Conservation (phyloP, 345 rosid species). For the Acer yangbiense region DNA sequence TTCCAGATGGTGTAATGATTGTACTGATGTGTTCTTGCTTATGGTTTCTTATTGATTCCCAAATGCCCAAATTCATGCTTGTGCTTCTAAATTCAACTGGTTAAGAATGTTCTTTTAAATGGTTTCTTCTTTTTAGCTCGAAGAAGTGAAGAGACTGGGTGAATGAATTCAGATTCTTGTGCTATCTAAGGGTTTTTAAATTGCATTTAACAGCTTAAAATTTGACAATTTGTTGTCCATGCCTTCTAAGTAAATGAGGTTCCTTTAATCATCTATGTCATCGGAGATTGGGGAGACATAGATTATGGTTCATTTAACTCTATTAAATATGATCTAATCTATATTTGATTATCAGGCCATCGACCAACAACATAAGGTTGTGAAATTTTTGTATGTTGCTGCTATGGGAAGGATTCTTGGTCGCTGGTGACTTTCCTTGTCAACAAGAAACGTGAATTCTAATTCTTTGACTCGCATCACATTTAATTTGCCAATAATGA, state of each 20-base stretch:
- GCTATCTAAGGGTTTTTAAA: not conserved
- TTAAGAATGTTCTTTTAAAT: not conserved
- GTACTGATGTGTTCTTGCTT: slow-evolving; percentile 15
- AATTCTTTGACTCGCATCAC: not conserved
- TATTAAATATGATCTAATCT: not conserved
- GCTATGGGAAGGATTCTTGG: not conserved
- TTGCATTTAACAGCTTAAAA: not conserved
- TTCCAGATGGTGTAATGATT: not conserved
- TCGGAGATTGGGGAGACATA: not conserved
- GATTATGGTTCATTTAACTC: not conserved
- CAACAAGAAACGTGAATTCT: not conserved
- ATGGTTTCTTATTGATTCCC: not conserved
- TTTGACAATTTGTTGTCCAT: not conserved
- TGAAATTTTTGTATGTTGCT: not conserved
- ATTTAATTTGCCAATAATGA: not conserved
- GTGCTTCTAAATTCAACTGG: slow-evolving; percentile 21
- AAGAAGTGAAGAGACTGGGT: slow-evolving; percentile 5
- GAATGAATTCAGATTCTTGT: not conserved
- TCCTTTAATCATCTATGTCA: not conserved
- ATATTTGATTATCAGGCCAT: not conserved
- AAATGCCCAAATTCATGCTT: not conserved
- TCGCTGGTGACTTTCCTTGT: not conserved
- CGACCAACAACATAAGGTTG: not conserved
- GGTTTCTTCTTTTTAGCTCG: not conserved
- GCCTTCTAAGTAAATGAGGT: not conserved